Base-by-base conservation (phyloP, 352 stramenopile genomes). In the Pythium rishiriense region DNA sequence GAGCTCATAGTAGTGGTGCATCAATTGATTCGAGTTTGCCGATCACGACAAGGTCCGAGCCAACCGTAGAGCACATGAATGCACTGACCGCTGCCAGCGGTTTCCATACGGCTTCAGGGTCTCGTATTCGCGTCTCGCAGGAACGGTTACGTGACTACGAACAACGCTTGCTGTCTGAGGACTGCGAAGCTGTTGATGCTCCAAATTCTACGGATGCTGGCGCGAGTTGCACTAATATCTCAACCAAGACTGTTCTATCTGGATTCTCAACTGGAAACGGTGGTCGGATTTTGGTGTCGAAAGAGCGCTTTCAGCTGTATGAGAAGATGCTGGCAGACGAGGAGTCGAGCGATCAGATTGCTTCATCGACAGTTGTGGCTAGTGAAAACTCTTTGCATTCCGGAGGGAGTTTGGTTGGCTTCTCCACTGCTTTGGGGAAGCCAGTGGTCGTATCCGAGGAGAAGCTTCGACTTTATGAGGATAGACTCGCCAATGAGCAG, bases 41-140 rank as follows among this genome's bases (percentile, higher is more conserved):
- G 31, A 21, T 10, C 19, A 50, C 21, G 19, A 4, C 22, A 6
- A 2, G 48, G 1, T 24, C 1, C 10, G 14, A 35, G 10, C 33
- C 33, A 41, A 5, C n/a, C 17, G 9, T 26, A 17, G 19, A 42
- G 35, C n/a, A 45, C 22, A 35, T 9, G n/a, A 21, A 46, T 58
- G 15, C 51, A 35, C 25, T 22, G 33, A 58, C 21, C 17, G 11
- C 35, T 46, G 9, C 24, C 33, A 63, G 42, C 42, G 47, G 57
- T 28, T 81, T 78, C 55, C 66, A 71, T 56, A 78, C 75, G 6
- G 66, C 64, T 14, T 76, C 59, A 14, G 75, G 73, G 7, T 63
- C 70, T 37, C 63, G 47, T 19, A 52, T 81, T 43, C 54, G 46
- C 14, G 53, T 81, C 21, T 76, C 73, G 7, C 65, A 61, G 41